Evolutionary conservation across 2,329 filamentous ascomycete genomes (phyloP), one percentile per base, ranked within the genome.

Genomic region (Colletotrichum theobromicola): DNA sequence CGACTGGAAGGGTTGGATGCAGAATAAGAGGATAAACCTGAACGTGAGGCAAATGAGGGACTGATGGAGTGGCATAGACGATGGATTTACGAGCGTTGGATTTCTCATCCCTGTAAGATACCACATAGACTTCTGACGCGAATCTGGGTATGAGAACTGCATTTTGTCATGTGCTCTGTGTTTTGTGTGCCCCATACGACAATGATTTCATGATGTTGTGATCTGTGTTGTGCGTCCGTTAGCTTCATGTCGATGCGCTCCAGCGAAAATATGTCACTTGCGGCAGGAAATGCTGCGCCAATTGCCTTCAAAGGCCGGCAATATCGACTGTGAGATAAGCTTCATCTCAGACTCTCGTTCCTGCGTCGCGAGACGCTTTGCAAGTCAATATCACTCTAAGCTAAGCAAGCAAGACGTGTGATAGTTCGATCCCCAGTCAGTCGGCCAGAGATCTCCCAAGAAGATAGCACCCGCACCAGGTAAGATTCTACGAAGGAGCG

Each of bases 41-140:
- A 98, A 98, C 82, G 94, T 98, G 12, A 89, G 96, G 76, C 96
- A 98, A 84, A 97, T 98, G 93, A 90, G 87, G 80, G 90, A 91
- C 35, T 89, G 72, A 75, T 53, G 32, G 10, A 21, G n/a, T 3
- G 2, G 8, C 13, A 18, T 28, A 30, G 16, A 28, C 18, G 9
- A 28, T 32, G 53, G 34, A 12, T 18, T 46, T 16, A 62, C n/a
- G 13, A 30, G 15, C 24, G 53, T 64, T 57, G 21, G 32, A 12
- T 34, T 61, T 35, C 26, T 18, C 34, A 26, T 18, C 53, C 18
- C 42, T 57, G n/a, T 7, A 50, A 28, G 66, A 70, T 64, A 64
- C 21, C 66, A 58, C 13, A 28, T 6, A 50, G 42, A 50, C 10
- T 5, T 21, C 5, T 50, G 42, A n/a, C n/a, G n/a, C n/a, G 37